Conservation (phyloP, 2,329 filamentous ascomycete genomes). For the Nannizziopsis barbatae region DNA sequence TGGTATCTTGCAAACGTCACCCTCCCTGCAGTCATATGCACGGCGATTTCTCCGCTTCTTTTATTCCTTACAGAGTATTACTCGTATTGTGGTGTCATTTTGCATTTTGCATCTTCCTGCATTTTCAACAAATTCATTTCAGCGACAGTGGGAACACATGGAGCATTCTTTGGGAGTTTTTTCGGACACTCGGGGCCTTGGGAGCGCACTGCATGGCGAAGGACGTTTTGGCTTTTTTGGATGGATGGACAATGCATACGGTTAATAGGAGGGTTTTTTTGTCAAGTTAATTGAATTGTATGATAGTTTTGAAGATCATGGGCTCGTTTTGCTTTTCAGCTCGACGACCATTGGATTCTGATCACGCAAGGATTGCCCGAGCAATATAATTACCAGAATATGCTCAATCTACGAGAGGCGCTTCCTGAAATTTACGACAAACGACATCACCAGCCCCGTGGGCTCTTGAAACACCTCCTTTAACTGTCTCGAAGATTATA, state of each 20-base stretch:
- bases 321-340: too few relatives aligned
- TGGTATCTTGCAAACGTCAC: slow-evolving; percentile 9
- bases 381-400: too few relatives aligned
- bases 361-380: too few relatives aligned
- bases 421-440: too few relatives aligned
- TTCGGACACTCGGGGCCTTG: neutral
- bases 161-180: slow-evolving; percentile 9
- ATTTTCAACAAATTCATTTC: neutral
- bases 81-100: neutral
- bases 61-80: neutral
- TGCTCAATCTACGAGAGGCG: too few relatives aligned
- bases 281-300: neutral
- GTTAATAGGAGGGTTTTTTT: slow-evolving; percentile 1
- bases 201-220: neutral
- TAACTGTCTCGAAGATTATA: too few relatives aligned
- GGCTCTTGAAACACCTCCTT: neutral
- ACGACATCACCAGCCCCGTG: too few relatives aligned
- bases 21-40: slow-evolving; percentile 5
- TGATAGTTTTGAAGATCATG: slow-evolving; percentile 1
- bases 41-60: slow-evolving; percentile 1
- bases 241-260: slow-evolving; percentile 7
- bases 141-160: slow-evolving; percentile 2
- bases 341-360: too few relatives aligned
- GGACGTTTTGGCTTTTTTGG: slow-evolving; percentile 3
- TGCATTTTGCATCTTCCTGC: neutral